Base-by-base conservation (phyloP, 208 protist genomes). In the Tritrichomonas musculus region DNA sequence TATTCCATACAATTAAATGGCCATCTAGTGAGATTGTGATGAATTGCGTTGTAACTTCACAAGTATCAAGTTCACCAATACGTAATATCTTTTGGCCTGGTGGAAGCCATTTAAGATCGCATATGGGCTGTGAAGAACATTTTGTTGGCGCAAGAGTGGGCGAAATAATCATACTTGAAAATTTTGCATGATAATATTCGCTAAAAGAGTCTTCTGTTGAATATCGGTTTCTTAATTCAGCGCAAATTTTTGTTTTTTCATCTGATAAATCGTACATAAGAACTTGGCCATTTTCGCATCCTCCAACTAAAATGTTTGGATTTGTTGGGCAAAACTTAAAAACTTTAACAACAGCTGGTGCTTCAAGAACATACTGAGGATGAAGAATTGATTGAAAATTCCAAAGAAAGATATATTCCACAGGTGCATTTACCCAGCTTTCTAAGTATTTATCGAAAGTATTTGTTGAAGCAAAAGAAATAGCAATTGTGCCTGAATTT, bases 151-250 rank as follows among this genome's bases (percentile, higher is more conserved):
- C 27, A 57, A 57, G 20, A 39, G 44, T 88, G 53, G 77, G 47
- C 41, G 17, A 44, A 5, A 88, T 53, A 20, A 88, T 47, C 27
- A 49, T 60, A 22, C 41, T 53, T 39, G 47, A 20, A 39, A 44
- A 88, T 47, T 88, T 88, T 39, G 47, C 17, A 60, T 88, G 77
- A 49, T 88, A 88, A 27, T 57, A 57, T 57, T 14, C n/a, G 17
- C 41, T 53, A n/a, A 88, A 88, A 30, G 77, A 88, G 39, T 88
- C 77, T 88, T 88, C 77, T 88, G 77, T 88, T 50, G 77, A 88
- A 88, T 88, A 88, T 60, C 17, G 27, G 17, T 44, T 88, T 60
- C 77, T 53, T 47, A 88, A 36, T n/a, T 88, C 77, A 39, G 41
- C 47, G 11, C 27, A 44, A 27, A 88, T 57, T 47, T 39, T 60